These are phyloP conservation scores for Purpureocillium lavendulum DNA, from an alignment of 2,329 filamentous ascomycete species.

Conservation along the genomic window DNA sequence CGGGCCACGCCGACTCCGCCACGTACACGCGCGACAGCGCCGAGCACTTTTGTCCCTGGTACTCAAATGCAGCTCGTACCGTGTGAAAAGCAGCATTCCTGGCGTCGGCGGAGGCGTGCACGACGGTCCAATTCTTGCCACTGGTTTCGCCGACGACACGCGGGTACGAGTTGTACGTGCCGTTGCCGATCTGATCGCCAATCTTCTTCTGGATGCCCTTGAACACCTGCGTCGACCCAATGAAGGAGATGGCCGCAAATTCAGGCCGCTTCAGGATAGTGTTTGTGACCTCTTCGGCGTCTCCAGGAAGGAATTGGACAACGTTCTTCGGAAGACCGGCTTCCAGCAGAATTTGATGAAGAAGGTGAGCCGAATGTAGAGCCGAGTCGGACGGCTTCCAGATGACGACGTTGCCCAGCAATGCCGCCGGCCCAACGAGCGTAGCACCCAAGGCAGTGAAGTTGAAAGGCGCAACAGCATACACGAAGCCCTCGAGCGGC, in stretches of 20 bases:
- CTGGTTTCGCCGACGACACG: constrained; percentile 85
- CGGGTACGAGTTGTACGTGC: constrained; percentile 75
- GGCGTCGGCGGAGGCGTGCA: constrained; percentile 70
- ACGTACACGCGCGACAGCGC: constrained; percentile 76
- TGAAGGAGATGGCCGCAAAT: constrained; percentile 88
- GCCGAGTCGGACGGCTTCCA: constrained; percentile 94
- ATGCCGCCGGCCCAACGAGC: constrained; percentile 69
- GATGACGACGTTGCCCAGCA: constrained; percentile 88
- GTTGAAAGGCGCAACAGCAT: constrained; percentile 90
- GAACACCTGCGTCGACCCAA: constrained; percentile 87
- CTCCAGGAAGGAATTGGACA: constrained; percentile 86
- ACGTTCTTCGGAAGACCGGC: constrained; percentile 81
- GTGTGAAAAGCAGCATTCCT: constrained; percentile 74
- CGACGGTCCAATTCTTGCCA: constrained; percentile 86
- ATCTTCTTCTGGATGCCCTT: constrained; percentile 81
- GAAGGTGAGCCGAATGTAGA: constrained; percentile 78
- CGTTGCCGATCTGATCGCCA: constrained; percentile 68
- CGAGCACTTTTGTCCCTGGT: constrained; percentile 86
- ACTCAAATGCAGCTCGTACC: constrained; percentile 80
- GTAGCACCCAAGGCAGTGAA: constrained; percentile 93
- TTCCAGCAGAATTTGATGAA: constrained; percentile 84
- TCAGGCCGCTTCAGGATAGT: constrained; percentile 66
- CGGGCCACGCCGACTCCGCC: constrained; percentile 62
- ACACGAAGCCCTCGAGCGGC: constrained; percentile 94
- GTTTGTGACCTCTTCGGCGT: constrained; percentile 75